Percentiles rank a stretch among this genome's conserved stretches.
phyloP scores from a whole-genome alignment of 2,329 filamentous ascomycete genomes.

The Aureobasidium sp. region DNA sequence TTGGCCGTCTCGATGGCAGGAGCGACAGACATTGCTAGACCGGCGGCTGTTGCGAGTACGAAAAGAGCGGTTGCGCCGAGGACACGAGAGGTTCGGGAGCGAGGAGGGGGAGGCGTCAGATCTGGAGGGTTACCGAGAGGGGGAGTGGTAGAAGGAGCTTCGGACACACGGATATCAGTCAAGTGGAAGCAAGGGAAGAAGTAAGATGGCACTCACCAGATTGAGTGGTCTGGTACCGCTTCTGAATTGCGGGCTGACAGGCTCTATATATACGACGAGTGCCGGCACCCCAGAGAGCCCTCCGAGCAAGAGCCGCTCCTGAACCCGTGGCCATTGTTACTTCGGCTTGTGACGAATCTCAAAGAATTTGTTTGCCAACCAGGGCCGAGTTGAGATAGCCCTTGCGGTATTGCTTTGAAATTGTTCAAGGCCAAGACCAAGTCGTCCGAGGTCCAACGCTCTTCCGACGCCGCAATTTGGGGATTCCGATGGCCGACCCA shows the following conservation, averaged over 20 bases:
- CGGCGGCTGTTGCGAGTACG: constrained; percentile 41
- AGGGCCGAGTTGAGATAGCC: neutral
- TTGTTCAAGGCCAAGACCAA: constrained; percentile 6
- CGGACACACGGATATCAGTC: neutral
- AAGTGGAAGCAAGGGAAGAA: neutral
- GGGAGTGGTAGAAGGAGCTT: neutral
- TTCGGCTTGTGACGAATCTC: too few species aligned
- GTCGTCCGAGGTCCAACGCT: neutral
- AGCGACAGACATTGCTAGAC: constrained; percentile 49
- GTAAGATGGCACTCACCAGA: neutral
- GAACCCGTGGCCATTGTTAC: neutral
- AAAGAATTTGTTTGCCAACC: too few species aligned
- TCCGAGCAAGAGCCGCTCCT: constrained; percentile 1
- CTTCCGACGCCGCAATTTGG: neutral
- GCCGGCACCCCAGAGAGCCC: neutral
- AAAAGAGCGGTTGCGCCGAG: constrained; percentile 39
- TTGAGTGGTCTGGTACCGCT: constrained; percentile 4
- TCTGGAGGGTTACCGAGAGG: neutral
- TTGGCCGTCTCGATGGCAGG: constrained; percentile 44
- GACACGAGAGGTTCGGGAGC: constrained; percentile 27
- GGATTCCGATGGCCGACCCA: neutral
- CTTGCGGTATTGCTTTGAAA: neutral
- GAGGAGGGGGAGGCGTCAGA: neutral
- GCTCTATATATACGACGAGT: constrained; percentile 5
- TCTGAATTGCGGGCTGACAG: constrained; percentile 7